Base-by-base conservation (phyloP, 495 filamentous ascomycete genomes). In the Hypoxylon fragiforme region DNA sequence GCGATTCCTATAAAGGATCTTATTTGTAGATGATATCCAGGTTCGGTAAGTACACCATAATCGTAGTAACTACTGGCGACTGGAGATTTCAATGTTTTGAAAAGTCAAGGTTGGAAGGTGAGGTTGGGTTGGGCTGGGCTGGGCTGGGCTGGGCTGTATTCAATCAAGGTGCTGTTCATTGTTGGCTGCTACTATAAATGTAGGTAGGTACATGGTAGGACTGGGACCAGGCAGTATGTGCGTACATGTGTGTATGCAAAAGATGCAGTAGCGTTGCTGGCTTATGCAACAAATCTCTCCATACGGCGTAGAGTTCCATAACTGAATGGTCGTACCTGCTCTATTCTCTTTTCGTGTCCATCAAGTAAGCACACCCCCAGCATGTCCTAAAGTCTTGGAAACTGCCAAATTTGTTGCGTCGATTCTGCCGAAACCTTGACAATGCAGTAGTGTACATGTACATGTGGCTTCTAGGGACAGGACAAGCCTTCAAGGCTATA, bases 241-340 rank as follows among this genome's bases (percentile, higher is more conserved):
- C n/a, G n/a, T n/a, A n/a, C n/a, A n/a, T n/a, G n/a, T n/a, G n/a
- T 28, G 44, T 12, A 62, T 57, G 60, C 60, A 59, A 40, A 48
- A 55, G 51, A 59, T 51, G 55, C 60, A 63, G 54, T 63, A 63
- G 50, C 46, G 11, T 39, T 22, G 30, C 31, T 53, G 36, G n/a
- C 34, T n/a, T 37, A 46, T 46, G 44, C 31, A 47, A n/a, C 15
- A 20, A 20, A 44, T 32, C 12, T 41, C 38, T 24, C 38, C 38
- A 44, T 13, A 16, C n/a, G n/a, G n/a, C n/a, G n/a, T n/a, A n/a
- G n/a, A n/a, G n/a, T n/a, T n/a, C n/a, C n/a, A n/a, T n/a, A 19
- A 7, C 42, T 44, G 4, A 44, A 44, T 39, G 22, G 38, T 28
- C 9, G 24, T 11, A 12, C 19, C 24, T 57, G 20, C 7, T 19